phyloP scores from a whole-genome alignment of 106 monocot species.

The Narthecium ossifragum region DNA sequence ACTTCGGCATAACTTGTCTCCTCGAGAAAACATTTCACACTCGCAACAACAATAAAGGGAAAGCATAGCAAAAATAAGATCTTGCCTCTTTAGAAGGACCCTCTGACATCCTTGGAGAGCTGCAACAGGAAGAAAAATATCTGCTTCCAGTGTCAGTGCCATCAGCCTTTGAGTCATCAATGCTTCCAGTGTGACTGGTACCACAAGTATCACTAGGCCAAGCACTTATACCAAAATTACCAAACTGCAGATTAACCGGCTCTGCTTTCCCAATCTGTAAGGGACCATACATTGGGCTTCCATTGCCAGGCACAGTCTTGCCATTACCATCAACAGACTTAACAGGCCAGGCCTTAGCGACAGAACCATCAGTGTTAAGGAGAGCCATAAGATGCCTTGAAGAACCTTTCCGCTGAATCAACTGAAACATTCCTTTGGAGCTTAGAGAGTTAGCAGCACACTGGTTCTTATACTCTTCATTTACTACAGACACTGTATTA shows the following conservation, averaged over 20 bases:
- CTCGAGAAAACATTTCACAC: no score
- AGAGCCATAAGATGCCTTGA: constrained; percentile 82
- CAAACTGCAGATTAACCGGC: constrained; percentile 77
- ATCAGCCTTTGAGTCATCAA: constrained; percentile 64
- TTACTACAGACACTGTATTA: constrained; percentile 61
- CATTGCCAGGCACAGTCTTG: constrained; percentile 6
- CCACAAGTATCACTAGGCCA: constrained; percentile 84
- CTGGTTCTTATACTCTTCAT: constrained; percentile 70
- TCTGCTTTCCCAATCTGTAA: constrained; percentile 54
- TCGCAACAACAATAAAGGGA: no score
- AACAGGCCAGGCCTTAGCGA: constrained; percentile 72
- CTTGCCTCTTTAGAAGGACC: constrained; percentile 81
- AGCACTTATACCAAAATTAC: constrained; percentile 78
- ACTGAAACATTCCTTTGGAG: constrained; percentile 88
- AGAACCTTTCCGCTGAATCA: constrained; percentile 82
- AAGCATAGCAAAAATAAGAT: neutral
- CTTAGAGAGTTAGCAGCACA: constrained; percentile 63
- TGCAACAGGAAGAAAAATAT: constrained; percentile 72
- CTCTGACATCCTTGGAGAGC: constrained; percentile 74
- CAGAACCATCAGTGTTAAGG: constrained; percentile 80
- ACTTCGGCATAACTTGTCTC: no score
- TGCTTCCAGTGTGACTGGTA: constrained; percentile 64
- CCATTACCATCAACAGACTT: constrained; percentile 24
- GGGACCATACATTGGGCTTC: constrained; percentile 60
- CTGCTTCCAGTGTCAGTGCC: constrained; percentile 60